A percentile compares a stretch with the other conserved stretches of the same genome.
Conservation (phyloP, 352 stramenopile species). For the Pilasporangium apinafurcum region DNA sequence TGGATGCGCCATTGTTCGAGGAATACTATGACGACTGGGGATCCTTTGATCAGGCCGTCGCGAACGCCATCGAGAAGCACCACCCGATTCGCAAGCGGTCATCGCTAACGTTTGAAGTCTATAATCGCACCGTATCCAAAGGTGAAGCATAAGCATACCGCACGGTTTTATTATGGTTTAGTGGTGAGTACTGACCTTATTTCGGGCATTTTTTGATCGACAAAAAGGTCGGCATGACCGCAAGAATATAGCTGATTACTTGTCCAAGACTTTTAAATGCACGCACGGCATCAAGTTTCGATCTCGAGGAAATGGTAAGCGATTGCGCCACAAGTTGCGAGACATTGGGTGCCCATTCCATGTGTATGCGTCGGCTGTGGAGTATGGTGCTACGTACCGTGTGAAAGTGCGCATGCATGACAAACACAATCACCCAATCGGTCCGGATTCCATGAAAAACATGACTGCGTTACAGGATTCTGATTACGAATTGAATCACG, state of each 20-base stretch:
- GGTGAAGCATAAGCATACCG: constrained; percentile 1
- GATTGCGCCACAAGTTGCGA: constrained; percentile 54
- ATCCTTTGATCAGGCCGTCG: constrained; percentile 58
- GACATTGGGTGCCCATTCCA: constrained; percentile 78
- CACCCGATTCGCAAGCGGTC: constrained; percentile 81
- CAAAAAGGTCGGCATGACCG: constrained; percentile 61
- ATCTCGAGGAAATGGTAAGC: constrained; percentile 58
- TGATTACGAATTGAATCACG: constrained; percentile 43
- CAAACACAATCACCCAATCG: constrained; percentile 75
- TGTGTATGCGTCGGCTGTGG: constrained; percentile 65
- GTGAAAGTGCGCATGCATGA: constrained; percentile 68
- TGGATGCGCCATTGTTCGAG: constrained; percentile 41
- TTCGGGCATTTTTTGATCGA: too few species aligned
- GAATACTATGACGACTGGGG: constrained; percentile 76
- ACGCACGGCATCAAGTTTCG: constrained; percentile 83
- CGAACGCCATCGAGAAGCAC: constrained; percentile 45
- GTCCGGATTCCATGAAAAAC: constrained; percentile 53
- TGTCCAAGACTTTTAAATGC: constrained; percentile 83
- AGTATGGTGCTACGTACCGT: constrained; percentile 56
- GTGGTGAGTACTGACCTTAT: background rate
- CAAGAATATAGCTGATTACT: constrained; percentile 63
- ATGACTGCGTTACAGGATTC: constrained; percentile 45
- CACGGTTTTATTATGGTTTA: background rate
- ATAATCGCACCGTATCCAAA: constrained; percentile 85
- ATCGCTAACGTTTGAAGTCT: constrained; percentile 79